Base-by-base conservation (phyloP, 257 asterid genomes). In the Solanum chmielewskii region DNA sequence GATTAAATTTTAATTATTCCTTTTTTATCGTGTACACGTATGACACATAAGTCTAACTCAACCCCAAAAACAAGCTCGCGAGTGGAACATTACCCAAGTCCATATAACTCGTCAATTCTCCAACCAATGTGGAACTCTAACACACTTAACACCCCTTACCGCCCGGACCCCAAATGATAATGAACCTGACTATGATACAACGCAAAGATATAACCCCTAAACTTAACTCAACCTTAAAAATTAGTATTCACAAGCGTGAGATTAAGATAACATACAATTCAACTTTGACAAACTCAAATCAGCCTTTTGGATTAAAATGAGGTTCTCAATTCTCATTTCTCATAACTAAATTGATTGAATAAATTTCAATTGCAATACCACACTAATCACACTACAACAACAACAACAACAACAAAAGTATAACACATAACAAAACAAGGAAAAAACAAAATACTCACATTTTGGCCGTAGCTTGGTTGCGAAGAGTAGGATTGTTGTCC, bases 401-500 rank as follows among this genome's bases (percentile, higher is more conserved):
- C 60, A 47, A 14, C 70, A 56, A 56, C 59, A 60, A 62, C 71
- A 64, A 64, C 35, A 83, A 35, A 15, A 3, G 71, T 29, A 62
- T 29, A 62, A 59, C 44, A 14, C 37, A 56, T 83, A 83, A 35
- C 74, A 33, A 11, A 42, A 39, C 6, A 9, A 71, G 35, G 18
- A 25, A 45, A 52, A 71, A 29, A 29, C 2, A 56, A 60, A 6
- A 31, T 29, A 60, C 89, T 33, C 85, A 91, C 90, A 62, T 21
- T 86, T 86, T 88, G 91, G n/a, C 86, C 69, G 75, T 87, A 90
- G 83, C 82, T 83, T 16, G 92, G 81, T 70, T 89, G 92, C 5
- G 91, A 87, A 76, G 93, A 80, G 83, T 84, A 91, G 27, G 90
- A 13, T 78, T 89, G 91, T 64, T 89, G 91, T 21, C 90, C 90